Percentiles rank a stretch among this genome's conserved stretches.
These are phyloP conservation scores for Trichoderma sp. DNA, from an alignment of 2,329 filamentous ascomycete genomes.

Conservation along the genomic window DNA sequence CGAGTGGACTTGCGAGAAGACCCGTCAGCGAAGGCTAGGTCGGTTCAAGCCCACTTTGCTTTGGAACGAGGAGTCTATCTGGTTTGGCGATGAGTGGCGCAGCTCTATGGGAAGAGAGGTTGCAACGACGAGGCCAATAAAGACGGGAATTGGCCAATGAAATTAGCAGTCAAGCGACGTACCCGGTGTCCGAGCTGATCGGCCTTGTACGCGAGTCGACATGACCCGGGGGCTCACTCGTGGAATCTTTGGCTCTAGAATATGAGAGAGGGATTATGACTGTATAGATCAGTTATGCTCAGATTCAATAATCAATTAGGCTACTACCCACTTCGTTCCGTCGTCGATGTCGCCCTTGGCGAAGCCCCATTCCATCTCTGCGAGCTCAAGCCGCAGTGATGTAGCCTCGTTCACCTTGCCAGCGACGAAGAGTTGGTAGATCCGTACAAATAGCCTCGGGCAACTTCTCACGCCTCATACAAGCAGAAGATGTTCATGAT, in stretches of 20 bases:
- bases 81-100: slow-evolving; percentile 11
- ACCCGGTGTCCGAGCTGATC: slow-evolving; percentile 39
- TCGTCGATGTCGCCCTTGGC: slow-evolving; percentile 62
- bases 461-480: background rate
- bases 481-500: too few species aligned
- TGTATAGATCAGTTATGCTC: background rate
- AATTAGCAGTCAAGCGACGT: slow-evolving; percentile 17
- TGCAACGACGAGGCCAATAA: slow-evolving; percentile 5
- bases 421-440: slow-evolving; percentile 51
- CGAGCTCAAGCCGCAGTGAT: slow-evolving; percentile 53
- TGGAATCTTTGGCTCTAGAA: background rate
- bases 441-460: slow-evolving; percentile 45
- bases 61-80: background rate
- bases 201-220: background rate
- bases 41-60: background rate
- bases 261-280: background rate
- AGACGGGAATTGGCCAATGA: background rate
- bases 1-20: background rate
- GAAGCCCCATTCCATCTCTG: slow-evolving; percentile 58
- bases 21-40: background rate
- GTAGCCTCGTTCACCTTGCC: slow-evolving; percentile 53
- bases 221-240: background rate
- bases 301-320: too few species aligned
- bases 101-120: background rate
- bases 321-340: slow-evolving; percentile 62